Evolutionary conservation across 371 early-diverging fungal genomes (phyloP), one percentile per base, ranked within the genome.

Genomic region (Dichotomocladium elegans): DNA sequence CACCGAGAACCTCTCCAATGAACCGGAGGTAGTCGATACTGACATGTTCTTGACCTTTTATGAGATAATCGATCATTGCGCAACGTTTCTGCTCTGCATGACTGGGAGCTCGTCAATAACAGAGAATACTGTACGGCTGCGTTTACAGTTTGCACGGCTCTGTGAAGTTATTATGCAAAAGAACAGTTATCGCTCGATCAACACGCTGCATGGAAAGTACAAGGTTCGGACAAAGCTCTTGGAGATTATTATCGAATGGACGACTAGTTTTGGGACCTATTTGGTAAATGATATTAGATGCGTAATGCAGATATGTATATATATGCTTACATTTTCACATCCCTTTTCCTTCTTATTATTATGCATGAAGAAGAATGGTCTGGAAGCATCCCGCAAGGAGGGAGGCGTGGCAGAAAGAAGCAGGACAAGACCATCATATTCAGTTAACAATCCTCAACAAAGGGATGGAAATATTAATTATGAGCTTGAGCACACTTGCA

Each of bases 211-310:
- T 21, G 89, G 91, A 50, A 93, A 93, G 42, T 89, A 94, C 58
- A 80, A 77, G 27, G 64, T 94, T 44, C 79, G 94, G 48, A 92
- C 92, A 57, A 82, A 82, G 47, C 53, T 94, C 50, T 72, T 93
- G 21, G 88, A 85, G 57, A 83, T 77, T 21, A 77, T 91, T 61
- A 81, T 87, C 34, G 88, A 88, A 55, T 94, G 93, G 95, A 90
- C 88, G 19, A 85, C 86, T n/a, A 91, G 90, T 61, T 85, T 81
- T 51, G 57, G 43, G 4, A 12, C 30, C 5, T 9, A 21, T 19
- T 22, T 43, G 45, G 53, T 53, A 47, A 31, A n/a, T n/a, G n/a
- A n/a, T n/a, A n/a, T n/a, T n/a, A n/a, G n/a, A n/a, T n/a, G n/a
- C n/a, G n/a, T n/a, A n/a, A n/a, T n/a, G n/a, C n/a, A n/a, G n/a